These are phyloP conservation scores for Kodamaea kaohsiungensis DNA, from an alignment of 805 yeast genomes.

Conservation along the genomic window DNA sequence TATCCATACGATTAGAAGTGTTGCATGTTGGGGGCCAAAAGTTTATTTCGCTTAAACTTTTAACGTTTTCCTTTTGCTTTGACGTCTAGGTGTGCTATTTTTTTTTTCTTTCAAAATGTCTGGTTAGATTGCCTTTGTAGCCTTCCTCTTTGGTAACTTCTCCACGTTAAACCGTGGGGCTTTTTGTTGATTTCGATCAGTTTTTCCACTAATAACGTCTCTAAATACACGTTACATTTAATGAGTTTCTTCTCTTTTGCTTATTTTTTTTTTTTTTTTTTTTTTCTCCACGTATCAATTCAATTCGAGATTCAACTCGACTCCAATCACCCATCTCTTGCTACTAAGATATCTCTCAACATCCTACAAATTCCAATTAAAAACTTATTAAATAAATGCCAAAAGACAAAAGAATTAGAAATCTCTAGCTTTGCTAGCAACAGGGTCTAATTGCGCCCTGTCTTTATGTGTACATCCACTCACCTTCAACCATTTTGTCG, in stretches of 20 bases:
- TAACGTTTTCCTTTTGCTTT: not conserved
- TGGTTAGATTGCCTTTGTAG: no score
- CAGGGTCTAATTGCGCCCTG: not conserved
- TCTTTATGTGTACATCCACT: constrained; percentile 1
- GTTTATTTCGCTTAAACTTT: not conserved
- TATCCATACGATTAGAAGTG: not conserved
- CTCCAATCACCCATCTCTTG: no score
- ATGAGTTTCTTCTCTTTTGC: not conserved
- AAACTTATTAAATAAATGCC: constrained; percentile 3
- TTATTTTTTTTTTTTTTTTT: no score
- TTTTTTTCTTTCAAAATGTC: no score
- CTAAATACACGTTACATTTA: not conserved
- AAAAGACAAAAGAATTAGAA: not conserved
- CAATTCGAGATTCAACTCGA: no score
- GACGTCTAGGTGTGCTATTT: no score
- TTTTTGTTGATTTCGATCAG: not conserved
- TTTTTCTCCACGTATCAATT: not conserved
- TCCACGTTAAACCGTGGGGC: not conserved
- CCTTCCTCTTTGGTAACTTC: not conserved
- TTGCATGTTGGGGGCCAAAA: not conserved
- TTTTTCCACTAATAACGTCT: not conserved
- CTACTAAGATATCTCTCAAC: not conserved
- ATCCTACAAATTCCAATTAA: not conserved
- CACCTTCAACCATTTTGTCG: not conserved
- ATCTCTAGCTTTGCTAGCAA: not conserved